These are phyloP conservation scores for Aurantiochytrium sp. DNA, from an alignment of 108 stramenopile species.

Conservation along the genomic window DNA sequence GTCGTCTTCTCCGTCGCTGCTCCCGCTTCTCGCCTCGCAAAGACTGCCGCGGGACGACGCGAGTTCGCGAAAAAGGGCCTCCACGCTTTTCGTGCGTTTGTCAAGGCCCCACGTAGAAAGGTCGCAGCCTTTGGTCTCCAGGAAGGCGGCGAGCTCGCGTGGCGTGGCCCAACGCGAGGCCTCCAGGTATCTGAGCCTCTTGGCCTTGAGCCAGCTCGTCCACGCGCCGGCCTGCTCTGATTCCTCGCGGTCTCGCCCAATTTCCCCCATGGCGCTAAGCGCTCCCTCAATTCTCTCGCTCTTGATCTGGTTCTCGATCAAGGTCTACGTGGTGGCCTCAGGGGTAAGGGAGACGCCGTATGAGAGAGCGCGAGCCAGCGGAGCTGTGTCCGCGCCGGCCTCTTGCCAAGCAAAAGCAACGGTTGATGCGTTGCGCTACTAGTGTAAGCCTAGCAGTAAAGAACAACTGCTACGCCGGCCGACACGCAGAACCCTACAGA, in stretches of 20 bases:
- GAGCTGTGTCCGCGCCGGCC: no score
- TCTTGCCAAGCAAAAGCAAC: no score
- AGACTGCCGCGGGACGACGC: background rate
- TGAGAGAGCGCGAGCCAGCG: no score
- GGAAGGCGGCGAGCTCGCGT: background rate
- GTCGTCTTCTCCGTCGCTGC: background rate
- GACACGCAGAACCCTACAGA: no score
- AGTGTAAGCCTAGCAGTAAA: no score
- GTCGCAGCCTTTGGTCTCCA: background rate
- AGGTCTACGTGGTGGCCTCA: no score
- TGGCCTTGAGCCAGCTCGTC: background rate
- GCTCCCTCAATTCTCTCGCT: no score
- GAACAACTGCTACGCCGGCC: no score
- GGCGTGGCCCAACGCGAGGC: background rate
- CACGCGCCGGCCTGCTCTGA: background rate
- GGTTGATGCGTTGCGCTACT: no score
- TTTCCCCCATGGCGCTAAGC: no score
- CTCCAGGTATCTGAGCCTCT: background rate
- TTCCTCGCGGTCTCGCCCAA: background rate
- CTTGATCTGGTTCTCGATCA: no score
- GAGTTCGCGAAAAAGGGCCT: background rate
- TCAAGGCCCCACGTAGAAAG: background rate
- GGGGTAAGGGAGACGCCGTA: no score
- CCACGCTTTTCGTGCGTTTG: background rate
- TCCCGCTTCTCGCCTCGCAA: background rate